A percentile compares a stretch with the other conserved stretches of the same genome.
phyloP scores from a whole-genome alignment of 768 basidiomycete species.

The Kwoniella sp. region DNA sequence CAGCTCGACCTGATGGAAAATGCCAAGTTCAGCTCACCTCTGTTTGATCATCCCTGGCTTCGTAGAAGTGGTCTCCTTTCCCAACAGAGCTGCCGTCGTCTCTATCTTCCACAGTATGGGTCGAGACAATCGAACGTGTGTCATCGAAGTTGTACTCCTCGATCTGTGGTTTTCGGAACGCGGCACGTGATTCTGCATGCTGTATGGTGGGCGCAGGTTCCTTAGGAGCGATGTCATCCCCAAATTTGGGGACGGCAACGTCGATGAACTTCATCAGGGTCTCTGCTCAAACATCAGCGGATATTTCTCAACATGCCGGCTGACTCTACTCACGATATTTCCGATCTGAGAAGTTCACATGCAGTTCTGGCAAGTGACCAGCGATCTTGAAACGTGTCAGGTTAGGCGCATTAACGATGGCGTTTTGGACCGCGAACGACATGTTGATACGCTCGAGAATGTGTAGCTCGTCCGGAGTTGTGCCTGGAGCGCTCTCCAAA shows the following conservation, averaged over 20 bases:
- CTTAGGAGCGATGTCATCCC: constrained; percentile 59
- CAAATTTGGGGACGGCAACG: constrained; percentile 80
- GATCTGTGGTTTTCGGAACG: constrained; percentile 47
- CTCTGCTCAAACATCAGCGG: constrained; percentile 58
- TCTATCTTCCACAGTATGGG: constrained; percentile 55
- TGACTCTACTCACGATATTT: constrained; percentile 54
- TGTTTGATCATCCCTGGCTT: constrained; percentile 67
- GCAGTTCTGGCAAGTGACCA: constrained; percentile 81
- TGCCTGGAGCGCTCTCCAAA: constrained; percentile 62
- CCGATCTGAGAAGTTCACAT: constrained; percentile 67
- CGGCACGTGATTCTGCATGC: constrained; percentile 4
- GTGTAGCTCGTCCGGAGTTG: constrained; percentile 67
- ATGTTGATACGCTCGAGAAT: constrained; percentile 90
- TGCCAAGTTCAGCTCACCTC: constrained; percentile 59
- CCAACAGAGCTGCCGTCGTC: constrained; percentile 30
- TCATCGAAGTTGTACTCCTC: constrained; percentile 67
- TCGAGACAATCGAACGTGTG: constrained; percentile 41
- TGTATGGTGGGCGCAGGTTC: constrained; percentile 39
- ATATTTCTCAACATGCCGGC: too few relatives aligned
- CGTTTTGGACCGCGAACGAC: constrained; percentile 84
- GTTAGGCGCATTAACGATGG: constrained; percentile 80
- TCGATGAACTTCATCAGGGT: constrained; percentile 89
- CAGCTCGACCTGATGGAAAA: constrained; percentile 44
- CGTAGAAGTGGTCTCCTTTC: constrained; percentile 63
- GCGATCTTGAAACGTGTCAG: constrained; percentile 87